Conservation (phyloP, 1,284 basidiomycete species). For the Heimioporus retisporus region DNA sequence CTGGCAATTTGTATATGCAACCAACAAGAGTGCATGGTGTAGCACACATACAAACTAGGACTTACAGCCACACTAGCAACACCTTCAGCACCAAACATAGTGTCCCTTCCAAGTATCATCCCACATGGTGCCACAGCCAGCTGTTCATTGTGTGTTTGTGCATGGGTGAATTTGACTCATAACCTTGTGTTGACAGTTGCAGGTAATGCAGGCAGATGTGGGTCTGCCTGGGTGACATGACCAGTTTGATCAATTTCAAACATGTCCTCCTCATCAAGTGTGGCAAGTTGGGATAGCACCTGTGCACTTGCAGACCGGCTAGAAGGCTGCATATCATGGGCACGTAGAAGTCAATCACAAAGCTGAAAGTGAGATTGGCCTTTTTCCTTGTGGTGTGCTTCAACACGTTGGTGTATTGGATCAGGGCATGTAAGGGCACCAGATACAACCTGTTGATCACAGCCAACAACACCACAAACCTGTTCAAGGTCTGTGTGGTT, state of each 20-base stretch:
- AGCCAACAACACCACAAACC: neutral
- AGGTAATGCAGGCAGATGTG: neutral
- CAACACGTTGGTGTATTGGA: neutral
- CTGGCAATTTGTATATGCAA: too few species aligned
- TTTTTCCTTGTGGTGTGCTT: neutral
- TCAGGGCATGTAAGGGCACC: neutral
- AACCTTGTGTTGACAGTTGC: neutral
- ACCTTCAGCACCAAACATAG: conserved; percentile 4
- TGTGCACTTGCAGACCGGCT: neutral
- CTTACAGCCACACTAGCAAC: conserved; percentile 3
- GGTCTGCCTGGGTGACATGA: neutral
- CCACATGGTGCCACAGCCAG: conserved; percentile 3
- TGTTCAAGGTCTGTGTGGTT: too few species aligned
- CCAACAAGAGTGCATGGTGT: too few species aligned
- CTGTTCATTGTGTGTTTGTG: conserved; percentile 6
- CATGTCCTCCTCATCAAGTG: neutral
- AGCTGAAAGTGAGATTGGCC: neutral
- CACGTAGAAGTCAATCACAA: neutral
- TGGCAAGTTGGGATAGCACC: neutral
- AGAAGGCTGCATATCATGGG: neutral
- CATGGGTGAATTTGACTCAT: neutral
- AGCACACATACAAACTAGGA: too few species aligned
- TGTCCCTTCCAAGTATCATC: conserved; percentile 1
- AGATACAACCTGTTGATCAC: neutral
- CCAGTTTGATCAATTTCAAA: neutral